Evolutionary conservation across 2,329 filamentous ascomycete genomes (phyloP).

Genomic region (Colletotrichum cordylinicola): DNA sequence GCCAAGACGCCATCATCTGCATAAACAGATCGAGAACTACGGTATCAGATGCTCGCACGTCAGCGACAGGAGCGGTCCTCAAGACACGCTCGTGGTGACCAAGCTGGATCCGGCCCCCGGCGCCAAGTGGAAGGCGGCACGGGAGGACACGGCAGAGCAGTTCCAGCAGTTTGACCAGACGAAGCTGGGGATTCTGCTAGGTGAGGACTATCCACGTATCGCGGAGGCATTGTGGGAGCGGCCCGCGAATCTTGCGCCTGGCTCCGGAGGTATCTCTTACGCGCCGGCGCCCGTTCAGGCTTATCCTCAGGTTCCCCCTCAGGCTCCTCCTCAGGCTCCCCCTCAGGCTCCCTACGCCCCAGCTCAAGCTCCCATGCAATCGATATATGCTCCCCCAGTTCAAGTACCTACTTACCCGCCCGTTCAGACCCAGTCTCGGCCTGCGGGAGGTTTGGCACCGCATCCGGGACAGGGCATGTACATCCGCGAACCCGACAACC

Average conservation of each 20-base stretch:
- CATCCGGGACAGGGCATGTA: not conserved
- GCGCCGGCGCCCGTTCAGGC: not conserved
- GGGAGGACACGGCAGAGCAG: not conserved
- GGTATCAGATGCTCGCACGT: conserved; percentile 26
- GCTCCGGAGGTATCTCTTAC: not conserved
- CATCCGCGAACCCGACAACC: not conserved
- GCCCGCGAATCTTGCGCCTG: not conserved
- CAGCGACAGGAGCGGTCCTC: conserved; percentile 9
- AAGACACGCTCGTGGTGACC: conserved; percentile 29
- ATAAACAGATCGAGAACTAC: conserved; percentile 14
- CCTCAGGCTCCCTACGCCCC: not conserved
- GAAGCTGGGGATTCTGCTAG: not conserved
- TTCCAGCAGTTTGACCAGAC: conserved; percentile 5
- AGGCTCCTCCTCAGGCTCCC: too few relatives aligned
- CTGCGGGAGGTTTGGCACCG: not conserved
- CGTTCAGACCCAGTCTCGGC: not conserved
- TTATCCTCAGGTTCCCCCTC: not conserved
- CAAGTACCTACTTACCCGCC: not conserved
- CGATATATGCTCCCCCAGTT: not conserved
- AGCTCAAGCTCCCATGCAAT: not conserved
- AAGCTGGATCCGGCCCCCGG: conserved; percentile 19
- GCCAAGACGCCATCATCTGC: conserved; percentile 26
- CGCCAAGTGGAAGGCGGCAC: not conserved
- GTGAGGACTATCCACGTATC: conserved; percentile 1
- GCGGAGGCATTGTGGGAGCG: not conserved